Base-by-base conservation (phyloP, 2,329 filamentous ascomycete genomes). In the Colletotrichum sp. region DNA sequence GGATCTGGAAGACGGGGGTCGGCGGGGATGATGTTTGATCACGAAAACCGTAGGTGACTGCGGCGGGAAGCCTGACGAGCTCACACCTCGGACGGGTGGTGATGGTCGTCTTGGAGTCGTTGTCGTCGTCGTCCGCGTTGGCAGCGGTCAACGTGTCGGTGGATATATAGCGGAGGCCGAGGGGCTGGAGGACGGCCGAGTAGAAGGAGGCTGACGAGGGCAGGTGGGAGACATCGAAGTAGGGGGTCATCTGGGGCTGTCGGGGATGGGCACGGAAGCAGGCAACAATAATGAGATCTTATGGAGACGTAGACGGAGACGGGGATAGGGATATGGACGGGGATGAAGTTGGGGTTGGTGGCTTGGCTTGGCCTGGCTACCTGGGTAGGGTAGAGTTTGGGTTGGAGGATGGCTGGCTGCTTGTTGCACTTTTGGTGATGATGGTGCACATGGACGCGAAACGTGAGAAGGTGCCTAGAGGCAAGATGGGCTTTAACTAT, bases 151-250 rank as follows among this genome's bases (percentile, higher is more conserved):
- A 62, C 27, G 39, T 44, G 64, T 80, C 83, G 62, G 85, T 81
- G 66, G 84, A 85, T 77, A 95, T 89, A 82, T 93, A 98, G 77
- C 90, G 90, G 77, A 98, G 92, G 49, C 94, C 94, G 27, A 98
- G 89, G 5, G 95, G 94, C 80, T 96, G 95, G 9, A 95, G 89
- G 78, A 95, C 90, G 77, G 94, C 91, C 27, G 96, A 91, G 85
- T 95, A 98, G 87, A 98, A 98, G 9, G 95, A 97, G 66, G 94
- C 92, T 5, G 95, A 94, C 44, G 93, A 92, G 71, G 95, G 92
- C 70, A 98, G 91, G 84, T 96, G 93, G 77, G 92, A 93, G 82
- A 98, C 95, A 82, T 91, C 88, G 79, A 92, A 82, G 78, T 88
- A 88, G 65, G 91, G 90, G 78, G 89, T 81, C 83, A 87, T 86